A percentile compares a stretch with the other conserved stretches of the same genome.
These are phyloP conservation scores for Trichopus zeylanicus DNA, from an alignment of 116 monocot genomes.

Conservation along the genomic window DNA sequence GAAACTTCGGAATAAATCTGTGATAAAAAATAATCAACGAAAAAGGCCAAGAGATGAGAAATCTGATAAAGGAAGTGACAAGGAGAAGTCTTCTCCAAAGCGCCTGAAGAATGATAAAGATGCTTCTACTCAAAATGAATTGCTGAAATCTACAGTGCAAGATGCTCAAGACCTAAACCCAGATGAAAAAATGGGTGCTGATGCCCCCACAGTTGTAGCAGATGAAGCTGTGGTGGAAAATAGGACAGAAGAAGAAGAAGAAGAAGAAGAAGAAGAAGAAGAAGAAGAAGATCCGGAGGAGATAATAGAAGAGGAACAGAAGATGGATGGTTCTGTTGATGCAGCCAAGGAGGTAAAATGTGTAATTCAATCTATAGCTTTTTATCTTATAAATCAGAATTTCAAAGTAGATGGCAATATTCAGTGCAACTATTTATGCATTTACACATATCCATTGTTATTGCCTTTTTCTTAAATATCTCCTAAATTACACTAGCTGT, in stretches of 20 bases:
- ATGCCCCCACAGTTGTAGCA: slow-evolving; percentile 12
- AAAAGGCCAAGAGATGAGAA: slow-evolving; percentile 76
- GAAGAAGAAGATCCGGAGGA: slow-evolving; percentile 48
- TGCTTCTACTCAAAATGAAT: slow-evolving; percentile 12
- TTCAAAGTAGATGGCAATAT: neutral
- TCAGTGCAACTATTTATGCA: too few species aligned
- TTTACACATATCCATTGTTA: too few species aligned
- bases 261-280: slow-evolving; percentile 32
- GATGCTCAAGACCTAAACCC: slow-evolving; percentile 11
- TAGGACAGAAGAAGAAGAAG: slow-evolving; percentile 17
- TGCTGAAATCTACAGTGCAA: slow-evolving; percentile 16
- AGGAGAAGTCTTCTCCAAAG: slow-evolving; percentile 28
- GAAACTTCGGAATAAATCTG: slow-evolving; percentile 60
- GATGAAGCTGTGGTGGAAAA: slow-evolving; percentile 23
- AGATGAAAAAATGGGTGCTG: slow-evolving; percentile 21
- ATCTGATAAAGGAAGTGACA: slow-evolving; percentile 32
- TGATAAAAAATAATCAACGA: slow-evolving; percentile 45
- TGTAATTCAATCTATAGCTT: neutral
- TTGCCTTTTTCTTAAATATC: too few species aligned
- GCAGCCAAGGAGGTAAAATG: slow-evolving; percentile 23
- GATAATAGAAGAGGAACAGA: slow-evolving; percentile 25
- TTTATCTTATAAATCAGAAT: neutral
- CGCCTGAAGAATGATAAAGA: slow-evolving; percentile 34
- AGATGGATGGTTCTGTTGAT: slow-evolving; percentile 35
- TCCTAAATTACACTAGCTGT: too few species aligned